Base-by-base conservation (phyloP, 306 rosid genomes). In the Rosa rugosa region DNA sequence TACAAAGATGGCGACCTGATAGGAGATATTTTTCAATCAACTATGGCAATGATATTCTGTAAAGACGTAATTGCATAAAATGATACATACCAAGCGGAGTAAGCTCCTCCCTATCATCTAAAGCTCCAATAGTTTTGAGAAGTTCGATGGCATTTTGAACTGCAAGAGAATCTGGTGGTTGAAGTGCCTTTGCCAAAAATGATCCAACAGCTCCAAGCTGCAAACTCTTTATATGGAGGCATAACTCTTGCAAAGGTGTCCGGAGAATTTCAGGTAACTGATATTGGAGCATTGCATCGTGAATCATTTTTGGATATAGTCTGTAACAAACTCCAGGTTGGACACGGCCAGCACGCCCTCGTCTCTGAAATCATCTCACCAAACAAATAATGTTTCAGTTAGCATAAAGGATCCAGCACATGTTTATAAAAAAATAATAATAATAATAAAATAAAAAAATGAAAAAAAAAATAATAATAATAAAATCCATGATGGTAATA, bases 261-360 rank as follows among this genome's bases (percentile, higher is more conserved):
- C 98, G 88, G 56, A 92, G 97, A 81, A 94, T 94, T 84, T 94
- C 98, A 81, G 98, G 95, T 76, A 92, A 85, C 89, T 92, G 98
- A 84, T 92, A 94, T 47, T 87, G 86, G 81, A 86, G 93, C 98
- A 94, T 94, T 80, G 88, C 97, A 65, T 92, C 94, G 2, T 94
- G 89, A 79, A 94, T 85, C 80, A 94, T 79, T 88, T 89, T 89
- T 25, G 98, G 97, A 87, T 94, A 94, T 77, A 94, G 75, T 78
- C 96, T 92, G 82, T 86, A 92, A 83, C 98, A 94, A 72, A 92
- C 92, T 80, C 98, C 98, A 75, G 98, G 95, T 80, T 89, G 98
- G 70, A 92, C 98, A 78, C 98, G 94, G 69, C 98, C 98, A 82
- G 98, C 98, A 82, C 97, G 98, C 31, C 98, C 98, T 76, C 89